These are phyloP conservation scores for Lentinus tigrinus DNA, from an alignment of 768 basidiomycete species.

Conservation along the genomic window DNA sequence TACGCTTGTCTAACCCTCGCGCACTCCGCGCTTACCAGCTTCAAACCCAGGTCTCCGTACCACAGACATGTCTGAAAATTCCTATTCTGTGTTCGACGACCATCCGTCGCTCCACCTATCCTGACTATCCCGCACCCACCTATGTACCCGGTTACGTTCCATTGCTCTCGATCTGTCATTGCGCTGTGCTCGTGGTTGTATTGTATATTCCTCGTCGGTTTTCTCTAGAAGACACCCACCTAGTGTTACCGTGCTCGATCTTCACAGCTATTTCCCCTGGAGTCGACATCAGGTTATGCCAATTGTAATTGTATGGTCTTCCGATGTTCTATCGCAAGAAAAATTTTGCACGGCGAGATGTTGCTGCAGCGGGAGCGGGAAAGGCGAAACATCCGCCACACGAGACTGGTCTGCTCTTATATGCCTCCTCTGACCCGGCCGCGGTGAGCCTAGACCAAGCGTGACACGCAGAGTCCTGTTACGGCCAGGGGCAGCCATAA, in stretches of 20 bases:
- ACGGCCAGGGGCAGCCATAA: background rate
- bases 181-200: slow-evolving; percentile 8
- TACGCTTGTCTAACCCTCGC: no score
- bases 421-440: background rate
- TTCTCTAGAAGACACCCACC: background rate
- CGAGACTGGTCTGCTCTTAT: background rate
- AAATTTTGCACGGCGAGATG: background rate
- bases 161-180: slow-evolving; percentile 2
- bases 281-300: background rate
- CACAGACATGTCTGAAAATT: no score
- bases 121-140: background rate
- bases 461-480: slow-evolving; percentile 12
- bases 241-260: slow-evolving; percentile 3
- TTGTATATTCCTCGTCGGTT: slow-evolving; percentile 9
- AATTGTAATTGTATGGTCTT: background rate
- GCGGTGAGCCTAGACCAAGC: slow-evolving; percentile 2
- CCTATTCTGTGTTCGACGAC: no score
- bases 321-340: background rate
- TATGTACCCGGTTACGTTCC: background rate
- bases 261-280: background rate
- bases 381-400: background rate
- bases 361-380: background rate
- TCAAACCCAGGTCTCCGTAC: no score
- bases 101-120: background rate
- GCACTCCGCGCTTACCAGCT: no score